phyloP scores from a whole-genome alignment of 129 eudicot genomes.

The Lonicera japonica region DNA sequence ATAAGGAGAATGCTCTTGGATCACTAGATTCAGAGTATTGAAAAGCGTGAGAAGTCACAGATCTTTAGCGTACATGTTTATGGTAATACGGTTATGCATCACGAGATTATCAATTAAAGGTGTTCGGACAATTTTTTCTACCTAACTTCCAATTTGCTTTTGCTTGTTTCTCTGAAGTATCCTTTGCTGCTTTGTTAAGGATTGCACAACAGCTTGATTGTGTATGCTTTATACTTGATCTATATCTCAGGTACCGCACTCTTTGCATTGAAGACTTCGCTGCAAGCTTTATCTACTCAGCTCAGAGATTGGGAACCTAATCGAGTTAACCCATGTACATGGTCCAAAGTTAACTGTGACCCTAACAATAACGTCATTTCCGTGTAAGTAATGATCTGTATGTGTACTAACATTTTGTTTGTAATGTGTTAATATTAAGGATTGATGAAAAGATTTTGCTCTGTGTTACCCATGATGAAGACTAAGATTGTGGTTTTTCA shows the following conservation, averaged over 20 bases:
- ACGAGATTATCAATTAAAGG: no score
- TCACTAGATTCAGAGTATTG: no score
- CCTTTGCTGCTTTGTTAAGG: neutral
- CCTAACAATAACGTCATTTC: slow-evolving; percentile 38
- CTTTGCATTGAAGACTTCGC: slow-evolving; percentile 53
- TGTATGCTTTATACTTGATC: neutral
- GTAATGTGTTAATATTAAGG: no score
- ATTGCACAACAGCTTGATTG: neutral
- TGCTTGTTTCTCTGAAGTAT: neutral
- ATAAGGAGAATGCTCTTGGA: no score
- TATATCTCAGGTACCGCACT: slow-evolving; percentile 76
- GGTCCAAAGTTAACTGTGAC: slow-evolving; percentile 81
- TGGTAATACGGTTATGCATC: no score
- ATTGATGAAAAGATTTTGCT: neutral
- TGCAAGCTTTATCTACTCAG: slow-evolving; percentile 65
- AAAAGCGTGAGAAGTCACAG: no score
- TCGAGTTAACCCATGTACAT: slow-evolving; percentile 89
- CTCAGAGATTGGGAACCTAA: slow-evolving; percentile 77
- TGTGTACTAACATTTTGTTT: neutral
- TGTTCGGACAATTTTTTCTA: no score
- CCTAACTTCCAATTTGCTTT: no score
- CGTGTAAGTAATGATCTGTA: slow-evolving; percentile 31
- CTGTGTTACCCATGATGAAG: neutral
- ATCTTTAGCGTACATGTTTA: no score
- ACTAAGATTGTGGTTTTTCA: neutral